These are phyloP conservation scores for Aspergillus amoenus DNA, from an alignment of 2,329 filamentous ascomycete genomes.

Conservation along the genomic window DNA sequence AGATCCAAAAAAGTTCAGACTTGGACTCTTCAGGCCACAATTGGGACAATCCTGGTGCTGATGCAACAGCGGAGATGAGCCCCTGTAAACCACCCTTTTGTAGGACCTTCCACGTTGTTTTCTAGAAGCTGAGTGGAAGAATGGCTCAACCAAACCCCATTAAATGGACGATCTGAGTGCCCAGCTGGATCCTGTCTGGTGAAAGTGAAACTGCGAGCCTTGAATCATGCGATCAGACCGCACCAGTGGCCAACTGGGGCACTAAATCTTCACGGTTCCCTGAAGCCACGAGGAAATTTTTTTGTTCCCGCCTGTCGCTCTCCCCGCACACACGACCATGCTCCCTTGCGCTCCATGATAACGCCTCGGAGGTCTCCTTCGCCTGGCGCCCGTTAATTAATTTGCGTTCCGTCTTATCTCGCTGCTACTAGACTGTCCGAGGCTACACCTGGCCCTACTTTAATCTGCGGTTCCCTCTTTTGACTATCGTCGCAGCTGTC, in stretches of 20 bases:
- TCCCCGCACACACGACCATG: not conserved
- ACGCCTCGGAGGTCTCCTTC: slow-evolving; percentile 8
- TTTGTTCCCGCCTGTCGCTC: not conserved
- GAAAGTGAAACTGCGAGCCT: not conserved
- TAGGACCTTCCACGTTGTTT: not conserved
- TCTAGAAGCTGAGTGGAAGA: slow-evolving; percentile 4
- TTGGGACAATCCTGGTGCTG: not conserved
- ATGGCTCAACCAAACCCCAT: not conserved
- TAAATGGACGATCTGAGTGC: no score
- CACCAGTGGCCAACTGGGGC: not conserved
- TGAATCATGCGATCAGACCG: slow-evolving; percentile 6
- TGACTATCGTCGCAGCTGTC: not conserved
- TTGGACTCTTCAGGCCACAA: not conserved
- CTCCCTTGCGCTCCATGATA: slow-evolving; percentile 4
- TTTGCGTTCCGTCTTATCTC: slow-evolving; percentile 7
- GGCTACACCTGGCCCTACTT: not conserved
- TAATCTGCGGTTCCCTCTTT: not conserved
- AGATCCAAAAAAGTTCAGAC: not conserved
- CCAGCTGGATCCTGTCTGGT: no score
- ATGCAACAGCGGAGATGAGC: not conserved
- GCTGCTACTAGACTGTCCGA: not conserved
- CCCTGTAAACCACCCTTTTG: not conserved
- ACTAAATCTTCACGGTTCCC: not conserved
- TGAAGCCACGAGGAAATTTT: slow-evolving; percentile 3
- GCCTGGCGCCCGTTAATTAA: not conserved